phyloP scores from a whole-genome alignment of 225 moss, liverwort and hornwort species.

The Rhytidiadelphus loreus region DNA sequence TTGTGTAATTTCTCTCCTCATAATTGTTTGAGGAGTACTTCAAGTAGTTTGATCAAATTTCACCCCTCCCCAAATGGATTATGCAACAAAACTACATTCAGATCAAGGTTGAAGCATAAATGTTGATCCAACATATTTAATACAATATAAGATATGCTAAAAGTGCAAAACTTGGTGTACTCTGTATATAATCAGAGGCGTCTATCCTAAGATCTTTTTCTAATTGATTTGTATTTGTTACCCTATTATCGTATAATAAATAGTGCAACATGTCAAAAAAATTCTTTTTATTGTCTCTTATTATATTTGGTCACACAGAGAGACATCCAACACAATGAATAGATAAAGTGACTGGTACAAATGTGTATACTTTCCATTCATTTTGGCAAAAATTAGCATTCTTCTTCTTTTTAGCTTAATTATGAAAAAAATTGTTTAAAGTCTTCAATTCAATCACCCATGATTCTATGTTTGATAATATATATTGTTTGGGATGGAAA shows the following conservation, averaged over 20 bases:
- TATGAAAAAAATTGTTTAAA: neutral
- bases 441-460: neutral
- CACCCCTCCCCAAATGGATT: neutral
- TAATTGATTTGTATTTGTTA: neutral
- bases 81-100: neutral
- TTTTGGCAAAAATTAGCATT: fast-evolving
- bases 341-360: neutral
- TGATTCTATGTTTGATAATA: neutral
- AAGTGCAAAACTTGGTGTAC: fast-evolving
- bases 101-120: neutral
- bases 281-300: neutral
- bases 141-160: too few species aligned
- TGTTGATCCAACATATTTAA: fast-evolving
- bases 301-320: too few species aligned
- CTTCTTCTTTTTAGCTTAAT: neutral
- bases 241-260: neutral
- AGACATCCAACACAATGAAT: neutral
- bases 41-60: fast-evolving
- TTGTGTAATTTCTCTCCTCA: fast-evolving
- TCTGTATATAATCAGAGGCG: neutral
- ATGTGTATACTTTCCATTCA: neutral
- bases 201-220: neutral
- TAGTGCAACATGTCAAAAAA: fast-evolving
- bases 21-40: neutral
- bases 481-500: neutral